Conservation (phyloP, 2,329 filamentous ascomycete genomes). For the Colletotrichum magnum region DNA sequence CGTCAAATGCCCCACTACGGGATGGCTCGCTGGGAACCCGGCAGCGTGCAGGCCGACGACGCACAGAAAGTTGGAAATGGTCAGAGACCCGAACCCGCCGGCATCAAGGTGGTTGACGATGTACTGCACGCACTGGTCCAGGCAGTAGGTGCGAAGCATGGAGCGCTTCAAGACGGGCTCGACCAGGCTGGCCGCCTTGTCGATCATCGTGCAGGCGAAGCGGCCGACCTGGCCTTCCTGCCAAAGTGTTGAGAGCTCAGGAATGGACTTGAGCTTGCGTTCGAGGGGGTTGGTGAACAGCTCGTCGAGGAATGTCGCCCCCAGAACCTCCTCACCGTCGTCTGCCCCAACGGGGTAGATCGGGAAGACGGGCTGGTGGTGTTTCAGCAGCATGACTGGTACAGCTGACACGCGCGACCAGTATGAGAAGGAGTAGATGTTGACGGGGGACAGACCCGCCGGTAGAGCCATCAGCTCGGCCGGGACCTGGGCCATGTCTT, state of each 20-base stretch:
- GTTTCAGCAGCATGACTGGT: slow-evolving; percentile 19
- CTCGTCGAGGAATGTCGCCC: slow-evolving; percentile 14
- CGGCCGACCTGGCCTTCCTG: slow-evolving; percentile 8
- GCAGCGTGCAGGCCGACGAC: slow-evolving; percentile 18
- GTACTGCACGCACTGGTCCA: slow-evolving; percentile 20
- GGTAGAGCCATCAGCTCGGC: slow-evolving; percentile 25
- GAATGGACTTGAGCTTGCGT: not conserved
- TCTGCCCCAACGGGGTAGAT: slow-evolving; percentile 7
- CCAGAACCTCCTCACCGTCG: not conserved
- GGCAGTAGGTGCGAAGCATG: slow-evolving; percentile 8
- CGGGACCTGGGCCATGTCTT: slow-evolving; percentile 28
- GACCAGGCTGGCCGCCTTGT: slow-evolving; percentile 16
- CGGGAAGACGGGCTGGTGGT: slow-evolving; percentile 16
- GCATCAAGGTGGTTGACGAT: slow-evolving; percentile 14
- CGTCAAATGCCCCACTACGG: slow-evolving; percentile 11
- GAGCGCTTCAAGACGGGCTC: slow-evolving; percentile 21
- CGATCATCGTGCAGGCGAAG: slow-evolving; percentile 12
- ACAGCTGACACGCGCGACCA: slow-evolving; percentile 27
- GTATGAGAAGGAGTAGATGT: slow-evolving; percentile 29
- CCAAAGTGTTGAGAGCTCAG: slow-evolving; percentile 1
- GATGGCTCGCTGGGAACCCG: slow-evolving; percentile 12
- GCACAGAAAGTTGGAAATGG: slow-evolving; percentile 23
- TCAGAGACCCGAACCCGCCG: slow-evolving; percentile 20
- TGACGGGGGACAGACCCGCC: slow-evolving; percentile 11
- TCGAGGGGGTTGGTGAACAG: slow-evolving; percentile 3